These are phyloP conservation scores for Microbotryum lychnidis-dioicae DNA, from an alignment of 1,284 basidiomycete genomes.

Conservation along the genomic window DNA sequence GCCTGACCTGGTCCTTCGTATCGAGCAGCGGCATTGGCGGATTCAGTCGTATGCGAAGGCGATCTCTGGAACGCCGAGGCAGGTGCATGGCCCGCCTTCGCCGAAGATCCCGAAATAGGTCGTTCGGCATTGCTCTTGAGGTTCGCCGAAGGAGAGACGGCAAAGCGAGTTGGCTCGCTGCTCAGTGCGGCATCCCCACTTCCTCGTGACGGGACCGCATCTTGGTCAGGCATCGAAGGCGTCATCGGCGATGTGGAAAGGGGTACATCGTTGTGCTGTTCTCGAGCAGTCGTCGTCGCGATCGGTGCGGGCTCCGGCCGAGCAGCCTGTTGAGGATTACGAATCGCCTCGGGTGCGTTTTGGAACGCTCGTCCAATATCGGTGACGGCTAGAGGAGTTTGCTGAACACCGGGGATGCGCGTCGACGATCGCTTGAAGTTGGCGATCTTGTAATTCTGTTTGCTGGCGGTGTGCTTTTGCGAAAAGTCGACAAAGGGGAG, in stretches of 20 bases:
- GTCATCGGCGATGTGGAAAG: background rate
- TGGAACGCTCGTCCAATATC: slow-evolving; percentile 20
- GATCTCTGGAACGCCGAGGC: background rate
- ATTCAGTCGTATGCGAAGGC: background rate
- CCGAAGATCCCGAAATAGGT: background rate
- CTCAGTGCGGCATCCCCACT: slow-evolving; percentile 2
- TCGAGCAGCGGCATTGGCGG: too few species aligned
- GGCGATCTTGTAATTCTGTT: slow-evolving; percentile 43
- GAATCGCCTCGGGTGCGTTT: background rate
- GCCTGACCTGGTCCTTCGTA: too few species aligned
- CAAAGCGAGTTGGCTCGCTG: background rate
- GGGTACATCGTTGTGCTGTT: background rate
- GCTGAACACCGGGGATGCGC: slow-evolving; percentile 20
- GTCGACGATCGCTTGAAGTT: slow-evolving; percentile 52
- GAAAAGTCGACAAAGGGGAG: slow-evolving; percentile 65
- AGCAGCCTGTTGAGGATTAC: background rate
- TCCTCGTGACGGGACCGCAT: background rate
- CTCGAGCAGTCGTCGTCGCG: background rate
- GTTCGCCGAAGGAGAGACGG: slow-evolving; percentile 1
- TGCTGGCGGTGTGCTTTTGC: slow-evolving; percentile 39
- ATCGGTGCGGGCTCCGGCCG: background rate
- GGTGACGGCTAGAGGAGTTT: slow-evolving; percentile 21
- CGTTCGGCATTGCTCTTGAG: background rate
- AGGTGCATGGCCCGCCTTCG: background rate
- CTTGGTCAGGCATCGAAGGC: background rate